phyloP scores from a whole-genome alignment of 352 stramenopile species.

The Phytophthora fragariae region DNA sequence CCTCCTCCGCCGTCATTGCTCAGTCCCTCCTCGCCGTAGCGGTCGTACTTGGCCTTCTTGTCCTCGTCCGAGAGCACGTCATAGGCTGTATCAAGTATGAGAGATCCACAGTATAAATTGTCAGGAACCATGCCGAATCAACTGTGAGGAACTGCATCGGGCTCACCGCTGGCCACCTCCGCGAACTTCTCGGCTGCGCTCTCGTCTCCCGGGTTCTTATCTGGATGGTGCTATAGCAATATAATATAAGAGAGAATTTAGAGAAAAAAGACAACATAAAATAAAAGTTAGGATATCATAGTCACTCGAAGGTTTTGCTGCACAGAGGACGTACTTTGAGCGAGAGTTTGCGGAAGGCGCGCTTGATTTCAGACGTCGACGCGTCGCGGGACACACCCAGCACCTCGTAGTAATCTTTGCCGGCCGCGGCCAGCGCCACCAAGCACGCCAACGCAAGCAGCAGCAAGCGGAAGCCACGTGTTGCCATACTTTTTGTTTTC shows the following conservation, averaged over 20 bases:
- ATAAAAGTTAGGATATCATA: conserved; percentile 3
- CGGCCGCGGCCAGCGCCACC: conserved; percentile 39
- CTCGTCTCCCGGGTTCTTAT: conserved; percentile 91
- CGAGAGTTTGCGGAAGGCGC: conserved; percentile 89
- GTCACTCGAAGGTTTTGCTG: background rate
- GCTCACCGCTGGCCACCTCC: conserved; percentile 73
- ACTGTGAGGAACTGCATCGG: conserved; percentile 1
- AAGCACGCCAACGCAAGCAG: conserved; percentile 36
- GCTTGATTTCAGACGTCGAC: conserved; percentile 79
- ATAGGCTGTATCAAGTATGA: conserved; percentile 69
- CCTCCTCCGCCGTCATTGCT: conserved; percentile 56
- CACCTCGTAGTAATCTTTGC: conserved; percentile 79
- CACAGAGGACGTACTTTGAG: conserved; percentile 65
- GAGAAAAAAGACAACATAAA: background rate
- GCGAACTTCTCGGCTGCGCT: conserved; percentile 90
- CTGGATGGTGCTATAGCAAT: conserved; percentile 76
- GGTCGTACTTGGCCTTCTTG: conserved; percentile 91
- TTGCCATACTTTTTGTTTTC: conserved; percentile 18
- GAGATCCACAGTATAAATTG: conserved; percentile 5
- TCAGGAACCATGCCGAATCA: background rate
- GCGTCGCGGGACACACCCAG: conserved; percentile 71
- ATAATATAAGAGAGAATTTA: background rate
- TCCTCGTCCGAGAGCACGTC: conserved; percentile 93
- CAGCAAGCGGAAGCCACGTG: conserved; percentile 37
- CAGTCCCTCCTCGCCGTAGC: conserved; percentile 91